Base-by-base conservation (phyloP, 768 basidiomycete species). In the Ramaria rubella region DNA sequence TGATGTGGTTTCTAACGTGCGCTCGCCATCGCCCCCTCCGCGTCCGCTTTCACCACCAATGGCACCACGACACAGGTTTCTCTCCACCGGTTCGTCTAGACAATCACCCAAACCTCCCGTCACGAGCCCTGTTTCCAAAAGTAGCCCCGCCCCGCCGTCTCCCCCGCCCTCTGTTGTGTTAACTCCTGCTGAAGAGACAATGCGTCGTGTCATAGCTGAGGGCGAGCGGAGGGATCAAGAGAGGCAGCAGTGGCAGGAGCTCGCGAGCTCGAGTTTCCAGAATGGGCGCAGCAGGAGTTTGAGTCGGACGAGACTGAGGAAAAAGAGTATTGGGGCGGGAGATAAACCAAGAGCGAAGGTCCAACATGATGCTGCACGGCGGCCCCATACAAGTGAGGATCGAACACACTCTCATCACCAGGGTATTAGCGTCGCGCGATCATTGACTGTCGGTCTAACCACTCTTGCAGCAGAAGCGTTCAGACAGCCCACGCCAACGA, bases 201-300 rank as follows among this genome's bases (percentile, higher is more conserved):
- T 56, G 7, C 44, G n/a, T 15, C 36, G 43, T 19, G 58, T 44
- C 21, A 17, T 59, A 4, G 36, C 43, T 29, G 57, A 27, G n/a
- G 59, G 59, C 6, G 56, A 49, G 33, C 40, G 17, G 24, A 45
- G 45, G 1, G 21, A 57, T 27, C 23, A 44, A 34, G 59, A 60
- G 40, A 30, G 59, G 5, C 46, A 60, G n/a, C 31, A 49, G 5
- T 60, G 59, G 59, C 42, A 26, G n/a, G 34, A 40, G 27, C 19
- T 52, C 34, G 59, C 59, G 19, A 24, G 40, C 12, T 36, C 48
- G 14, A 58, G 59, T 30, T 60, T 60, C 48, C 59, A 60, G 55
- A 60, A 60, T 44, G 24, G 40, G n/a, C 43, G 59, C 17, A 60
- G 59, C 46, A 31, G 59, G 21, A 60, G 56, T 58, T 40, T 60